Conservation (phyloP, 176 grass and related monocot genomes). For the Saccharum spontaneum region DNA sequence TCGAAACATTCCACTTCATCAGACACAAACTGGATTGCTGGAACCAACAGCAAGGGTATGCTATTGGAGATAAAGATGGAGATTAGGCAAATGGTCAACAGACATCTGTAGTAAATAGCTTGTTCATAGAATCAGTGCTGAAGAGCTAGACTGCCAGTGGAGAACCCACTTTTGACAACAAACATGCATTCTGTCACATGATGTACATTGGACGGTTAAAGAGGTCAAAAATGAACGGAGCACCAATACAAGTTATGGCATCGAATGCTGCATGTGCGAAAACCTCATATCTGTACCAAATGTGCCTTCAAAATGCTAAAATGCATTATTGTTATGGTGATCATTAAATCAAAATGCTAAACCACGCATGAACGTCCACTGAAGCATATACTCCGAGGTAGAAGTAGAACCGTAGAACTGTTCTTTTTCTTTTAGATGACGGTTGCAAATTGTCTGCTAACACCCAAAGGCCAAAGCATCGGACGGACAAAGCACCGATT, state of each 20-base stretch:
- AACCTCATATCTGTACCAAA: too few relatives aligned
- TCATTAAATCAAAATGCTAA: too few relatives aligned
- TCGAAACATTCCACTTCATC: neutral
- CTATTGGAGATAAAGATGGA: neutral
- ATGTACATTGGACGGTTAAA: neutral
- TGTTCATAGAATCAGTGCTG: slow-evolving; percentile 14
- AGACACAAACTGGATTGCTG: neutral
- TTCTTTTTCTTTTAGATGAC: too few relatives aligned
- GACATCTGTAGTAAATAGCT: neutral
- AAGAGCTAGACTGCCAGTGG: neutral
- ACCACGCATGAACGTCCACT: too few relatives aligned
- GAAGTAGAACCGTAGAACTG: too few relatives aligned
- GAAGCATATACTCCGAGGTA: too few relatives aligned
- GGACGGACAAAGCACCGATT: neutral
- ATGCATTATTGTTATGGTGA: too few relatives aligned
- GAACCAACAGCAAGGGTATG: neutral
- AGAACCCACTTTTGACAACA: neutral
- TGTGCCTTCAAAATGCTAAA: too few relatives aligned
- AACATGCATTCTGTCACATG: neutral
- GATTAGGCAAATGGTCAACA: neutral
- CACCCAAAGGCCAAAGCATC: neutral
- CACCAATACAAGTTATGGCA: neutral
- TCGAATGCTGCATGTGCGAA: neutral
- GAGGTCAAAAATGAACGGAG: neutral
- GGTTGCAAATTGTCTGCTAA: neutral